A percentile compares a stretch with the other conserved stretches of the same genome.
Conservation (phyloP, 2,329 filamentous ascomycete genomes). For the Spiromastix sp. region DNA sequence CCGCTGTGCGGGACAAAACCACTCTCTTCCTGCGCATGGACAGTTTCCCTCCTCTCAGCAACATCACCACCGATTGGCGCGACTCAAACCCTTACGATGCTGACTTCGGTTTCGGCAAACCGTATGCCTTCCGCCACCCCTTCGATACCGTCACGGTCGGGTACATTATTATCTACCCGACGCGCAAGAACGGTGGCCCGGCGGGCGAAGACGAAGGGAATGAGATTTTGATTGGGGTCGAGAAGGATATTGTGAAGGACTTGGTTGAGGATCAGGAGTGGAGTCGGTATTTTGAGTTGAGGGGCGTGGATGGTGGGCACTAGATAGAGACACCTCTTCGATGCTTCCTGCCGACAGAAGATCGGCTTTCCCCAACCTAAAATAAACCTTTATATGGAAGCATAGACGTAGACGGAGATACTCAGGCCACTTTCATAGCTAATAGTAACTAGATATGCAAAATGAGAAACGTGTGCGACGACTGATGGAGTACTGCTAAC, state of each 20-base stretch:
- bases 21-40: slow-evolving; percentile 25
- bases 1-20: slow-evolving; percentile 28
- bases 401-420: too few relatives aligned
- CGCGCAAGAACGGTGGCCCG: slow-evolving; percentile 12
- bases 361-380: too few relatives aligned
- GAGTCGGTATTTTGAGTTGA: slow-evolving; percentile 29
- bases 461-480: too few relatives aligned
- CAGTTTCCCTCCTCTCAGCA: slow-evolving; percentile 25
- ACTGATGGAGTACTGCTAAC: too few relatives aligned
- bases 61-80: slow-evolving; percentile 28
- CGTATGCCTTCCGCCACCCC: slow-evolving; percentile 23
- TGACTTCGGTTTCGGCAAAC: slow-evolving; percentile 30
- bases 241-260: slow-evolving; percentile 21
- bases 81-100: slow-evolving; percentile 18
- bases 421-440: too few relatives aligned
- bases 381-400: too few relatives aligned
- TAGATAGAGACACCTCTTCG: not conserved
- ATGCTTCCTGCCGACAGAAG: too few relatives aligned
- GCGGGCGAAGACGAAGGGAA: slow-evolving; percentile 25
- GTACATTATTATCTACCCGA: slow-evolving; percentile 23
- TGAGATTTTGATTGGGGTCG: slow-evolving; percentile 26
- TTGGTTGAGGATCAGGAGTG: slow-evolving; percentile 28
- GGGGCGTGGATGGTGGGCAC: slow-evolving; percentile 21
- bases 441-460: too few relatives aligned
- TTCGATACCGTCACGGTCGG: slow-evolving; percentile 21